Conservation (phyloP, 2,329 filamentous ascomycete genomes). For the Aspergillus ruber region DNA sequence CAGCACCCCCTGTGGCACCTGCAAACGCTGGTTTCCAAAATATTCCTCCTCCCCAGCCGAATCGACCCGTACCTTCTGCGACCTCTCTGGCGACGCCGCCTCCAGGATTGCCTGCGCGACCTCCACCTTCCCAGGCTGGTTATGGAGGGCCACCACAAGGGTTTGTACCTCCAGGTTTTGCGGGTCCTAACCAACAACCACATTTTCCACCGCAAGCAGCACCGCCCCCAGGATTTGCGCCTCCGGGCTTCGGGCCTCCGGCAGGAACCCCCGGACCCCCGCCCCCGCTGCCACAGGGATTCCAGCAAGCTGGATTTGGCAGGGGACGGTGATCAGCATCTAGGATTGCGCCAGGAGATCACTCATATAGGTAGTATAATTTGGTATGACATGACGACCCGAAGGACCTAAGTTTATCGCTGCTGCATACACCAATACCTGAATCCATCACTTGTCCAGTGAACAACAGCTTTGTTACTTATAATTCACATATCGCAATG, state of each 20-base stretch:
- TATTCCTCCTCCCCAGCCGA: conserved; percentile 36
- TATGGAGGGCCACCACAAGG: conserved; percentile 57
- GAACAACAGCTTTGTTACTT: background rate
- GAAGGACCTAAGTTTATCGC: background rate
- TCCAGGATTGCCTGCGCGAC: conserved; percentile 57
- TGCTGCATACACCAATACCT: background rate
- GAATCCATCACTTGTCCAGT: background rate
- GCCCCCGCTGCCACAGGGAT: conserved; percentile 36
- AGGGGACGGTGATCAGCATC: conserved; percentile 26
- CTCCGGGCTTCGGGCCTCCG: conserved; percentile 43
- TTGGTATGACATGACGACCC: conserved; percentile 9
- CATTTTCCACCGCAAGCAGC: conserved; percentile 33
- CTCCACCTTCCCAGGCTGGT: conserved; percentile 61
- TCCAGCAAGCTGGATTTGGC: conserved; percentile 36
- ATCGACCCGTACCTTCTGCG: conserved; percentile 55
- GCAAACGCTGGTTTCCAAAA: conserved; percentile 36
- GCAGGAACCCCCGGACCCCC: conserved; percentile 22
- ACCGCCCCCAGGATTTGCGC: conserved; percentile 46
- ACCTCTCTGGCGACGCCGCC: conserved; percentile 40
- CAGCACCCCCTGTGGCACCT: conserved; percentile 26
- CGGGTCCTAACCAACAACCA: conserved; percentile 22
- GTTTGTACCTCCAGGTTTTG: conserved; percentile 36
- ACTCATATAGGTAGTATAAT: background rate
- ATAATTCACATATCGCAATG: background rate
- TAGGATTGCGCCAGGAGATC: background rate